phyloP scores from a whole-genome alignment of 306 rosid genomes.

The Spatholobus suberectus region DNA sequence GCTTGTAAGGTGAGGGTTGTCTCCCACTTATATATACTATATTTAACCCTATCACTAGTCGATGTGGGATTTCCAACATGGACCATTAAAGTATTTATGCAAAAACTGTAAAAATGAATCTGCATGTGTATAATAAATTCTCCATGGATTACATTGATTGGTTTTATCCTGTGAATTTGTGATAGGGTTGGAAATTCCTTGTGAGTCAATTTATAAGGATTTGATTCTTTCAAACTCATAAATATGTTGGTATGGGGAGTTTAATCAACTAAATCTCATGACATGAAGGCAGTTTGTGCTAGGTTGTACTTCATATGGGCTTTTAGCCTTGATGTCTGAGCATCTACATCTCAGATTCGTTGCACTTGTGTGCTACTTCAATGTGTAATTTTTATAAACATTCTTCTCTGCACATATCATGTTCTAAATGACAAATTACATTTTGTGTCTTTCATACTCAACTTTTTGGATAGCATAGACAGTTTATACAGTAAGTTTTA shows the following conservation, averaged over 20 bases:
- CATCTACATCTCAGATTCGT: slow-evolving; percentile 25
- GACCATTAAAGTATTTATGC: background rate
- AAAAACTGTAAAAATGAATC: background rate
- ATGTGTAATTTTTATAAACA: slow-evolving; percentile 17
- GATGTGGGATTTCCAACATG: too few species aligned
- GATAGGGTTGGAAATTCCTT: background rate
- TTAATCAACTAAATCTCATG: slow-evolving; percentile 4
- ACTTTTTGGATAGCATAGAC: slow-evolving; percentile 31
- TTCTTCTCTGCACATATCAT: slow-evolving; percentile 4
- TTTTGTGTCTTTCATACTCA: slow-evolving; percentile 37
- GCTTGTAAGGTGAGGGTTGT: too few species aligned
- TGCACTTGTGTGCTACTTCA: slow-evolving; percentile 27
- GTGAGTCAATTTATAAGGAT: background rate
- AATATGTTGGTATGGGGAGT: background rate
- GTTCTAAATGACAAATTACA: slow-evolving; percentile 21
- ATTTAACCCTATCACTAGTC: too few species aligned
- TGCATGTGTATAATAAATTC: background rate
- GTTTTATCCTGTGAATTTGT: background rate
- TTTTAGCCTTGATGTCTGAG: slow-evolving; percentile 30
- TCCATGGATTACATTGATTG: background rate
- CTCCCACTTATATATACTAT: too few species aligned
- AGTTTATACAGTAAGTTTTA: slow-evolving; percentile 34
- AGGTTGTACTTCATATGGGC: background rate
- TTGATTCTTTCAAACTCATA: background rate
- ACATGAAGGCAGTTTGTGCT: background rate